Conservation (phyloP, 1,139 yeast genomes). For the Zygoascus hellenicus region DNA sequence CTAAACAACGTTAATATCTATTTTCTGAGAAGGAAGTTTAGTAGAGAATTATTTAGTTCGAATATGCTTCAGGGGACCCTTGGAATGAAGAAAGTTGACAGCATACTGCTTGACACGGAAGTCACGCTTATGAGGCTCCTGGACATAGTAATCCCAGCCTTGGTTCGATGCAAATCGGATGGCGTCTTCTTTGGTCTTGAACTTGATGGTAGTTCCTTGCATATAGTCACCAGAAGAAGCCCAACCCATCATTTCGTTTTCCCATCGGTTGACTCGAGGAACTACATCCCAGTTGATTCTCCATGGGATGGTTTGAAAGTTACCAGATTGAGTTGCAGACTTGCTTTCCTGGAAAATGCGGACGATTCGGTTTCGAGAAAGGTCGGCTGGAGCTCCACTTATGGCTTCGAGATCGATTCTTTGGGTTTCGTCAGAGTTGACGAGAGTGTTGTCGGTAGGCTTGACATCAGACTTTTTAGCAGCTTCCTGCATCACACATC, state of each 20-base stretch:
- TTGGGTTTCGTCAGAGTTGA: constrained; percentile 11
- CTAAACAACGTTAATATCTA: too few relatives aligned
- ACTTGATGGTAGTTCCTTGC: constrained; percentile 80
- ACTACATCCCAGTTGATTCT: constrained; percentile 79
- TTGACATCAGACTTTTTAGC: constrained; percentile 4
- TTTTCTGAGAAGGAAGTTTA: too few relatives aligned
- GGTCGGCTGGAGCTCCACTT: constrained; percentile 75
- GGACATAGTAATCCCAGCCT: constrained; percentile 78
- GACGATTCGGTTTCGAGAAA: constrained; percentile 58
- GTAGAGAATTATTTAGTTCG: constrained; percentile 55
- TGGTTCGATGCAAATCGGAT: constrained; percentile 75
- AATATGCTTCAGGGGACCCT: constrained; percentile 72
- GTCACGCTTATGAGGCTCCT: constrained; percentile 71
- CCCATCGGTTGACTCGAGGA: constrained; percentile 81
- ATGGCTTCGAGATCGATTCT: constrained; percentile 50
- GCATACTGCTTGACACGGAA: constrained; percentile 75
- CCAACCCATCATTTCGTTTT: constrained; percentile 83
- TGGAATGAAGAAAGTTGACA: constrained; percentile 60
- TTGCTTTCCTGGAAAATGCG: constrained; percentile 74
- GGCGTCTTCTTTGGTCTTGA: constrained; percentile 72
- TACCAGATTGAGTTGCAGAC: constrained; percentile 77
- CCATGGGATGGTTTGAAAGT: constrained; percentile 48
- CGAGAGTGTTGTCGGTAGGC: constrained; percentile 6
- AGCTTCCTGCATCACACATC: constrained; percentile 8
- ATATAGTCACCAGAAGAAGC: constrained; percentile 76